Base-by-base conservation (phyloP, 1,139 yeast genomes). In the Candida gigantensis region DNA sequence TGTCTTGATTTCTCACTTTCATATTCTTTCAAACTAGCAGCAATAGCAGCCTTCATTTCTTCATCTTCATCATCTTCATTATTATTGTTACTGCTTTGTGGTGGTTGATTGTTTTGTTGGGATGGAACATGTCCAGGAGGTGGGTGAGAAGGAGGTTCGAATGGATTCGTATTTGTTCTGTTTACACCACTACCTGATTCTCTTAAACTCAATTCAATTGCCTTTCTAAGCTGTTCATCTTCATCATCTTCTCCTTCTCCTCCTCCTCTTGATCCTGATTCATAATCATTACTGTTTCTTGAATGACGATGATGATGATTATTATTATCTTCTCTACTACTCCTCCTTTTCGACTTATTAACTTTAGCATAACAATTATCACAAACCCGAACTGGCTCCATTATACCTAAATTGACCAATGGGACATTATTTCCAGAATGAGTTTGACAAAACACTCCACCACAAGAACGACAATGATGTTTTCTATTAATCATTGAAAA, bases 401-500 rank as follows among this genome's bases (percentile, higher is more conserved):
- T 78, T 34, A 94, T 88, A 1, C 99, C 99, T 40, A 86, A 70
- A 35, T 84, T 83, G 0, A 95, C 94, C 43, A 94, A 67, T 6
- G 92, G 81, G 27, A 79, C 66, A 37, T 63, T 72, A 47, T 85
- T 79, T 7, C 81, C 68, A 17, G 97, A 88, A 59, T 92, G 95
- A 15, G 78, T 75, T 46, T 86, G 92, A 58, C 96, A 83, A 53
- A 76, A 92, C 0, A 88, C 96, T 1, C 97, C 97, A 17, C 99
- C 99, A 62, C 99, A 92, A 35, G 95, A 85, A 39, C 98, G 74
- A 57, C 98, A 92, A 61, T 92, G 98, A 58, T 92, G 99, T 56
- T 92, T 89, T 52, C 99, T 73, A 57, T 87, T 89, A 46, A 90
- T 68, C 60, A 90, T 76, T 2, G 94, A 72, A 53, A 92, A 92